Base-by-base conservation (phyloP, 1,284 basidiomycete genomes). In the Irpex lacteus region DNA sequence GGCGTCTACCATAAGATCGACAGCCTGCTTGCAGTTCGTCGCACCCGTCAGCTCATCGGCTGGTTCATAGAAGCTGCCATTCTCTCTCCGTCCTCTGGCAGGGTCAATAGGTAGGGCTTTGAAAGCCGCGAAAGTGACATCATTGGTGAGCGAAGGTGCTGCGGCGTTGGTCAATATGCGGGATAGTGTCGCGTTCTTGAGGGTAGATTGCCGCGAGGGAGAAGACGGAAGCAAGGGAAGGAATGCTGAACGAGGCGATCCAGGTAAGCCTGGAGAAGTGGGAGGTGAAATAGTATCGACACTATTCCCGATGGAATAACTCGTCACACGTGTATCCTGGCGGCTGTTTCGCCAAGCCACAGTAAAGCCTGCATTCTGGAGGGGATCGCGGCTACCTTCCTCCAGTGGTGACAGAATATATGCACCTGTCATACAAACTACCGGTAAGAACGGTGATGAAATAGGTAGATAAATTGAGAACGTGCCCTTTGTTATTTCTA, bases 351-450 rank as follows among this genome's bases (percentile, higher is more conserved):
- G 81, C 87, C 94, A 98, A 19, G 82, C 83, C 60, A 98, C 75
- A 3, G 88, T 75, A 73, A 98, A 94, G 0, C 96, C 96, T 50
- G 89, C 89, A 71, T 98, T 98, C 76, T 97, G 93, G 8, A 81
- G 72, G 0, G 90, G 86, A 74, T 97, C 94, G 32, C 94, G 87
- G 68, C 92, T 94, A 0, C 92, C 88, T 75, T 96, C 94, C 75
- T 97, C 94, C 4, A 98, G 79, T 1, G 95, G 89, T 1, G 94
- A 96, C 38, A 97, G 78, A 63, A 98, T 96, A 73, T 98, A 98
- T 60, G 92, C 87, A 37, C 94, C 94, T 92, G 64, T 2, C 49
- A 21, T n/a, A 34, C 21, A 44, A 44, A 64, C 65, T 52, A 65
- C 21, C 66, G 37, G 63, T n/a, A 44, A 36, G 58, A 57, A 60